Evolutionary conservation across 805 yeast genomes (phyloP).

Genomic region (Henningerozyma blattae): DNA sequence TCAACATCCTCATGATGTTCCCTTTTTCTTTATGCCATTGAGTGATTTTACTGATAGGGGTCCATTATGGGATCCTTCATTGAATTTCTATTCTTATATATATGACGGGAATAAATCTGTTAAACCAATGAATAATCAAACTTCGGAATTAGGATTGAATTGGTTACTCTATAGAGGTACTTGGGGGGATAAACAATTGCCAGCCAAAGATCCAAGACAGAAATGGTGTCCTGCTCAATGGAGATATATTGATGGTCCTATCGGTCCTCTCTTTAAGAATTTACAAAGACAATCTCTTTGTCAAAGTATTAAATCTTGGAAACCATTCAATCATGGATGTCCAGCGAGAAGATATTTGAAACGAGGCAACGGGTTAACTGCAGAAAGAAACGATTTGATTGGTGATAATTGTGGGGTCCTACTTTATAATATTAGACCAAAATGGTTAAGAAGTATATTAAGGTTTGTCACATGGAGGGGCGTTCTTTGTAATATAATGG

Average conservation of each 20-base stretch:
- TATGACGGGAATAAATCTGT: conserved; percentile 50
- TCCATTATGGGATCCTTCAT: conserved; percentile 85
- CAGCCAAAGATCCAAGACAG: conserved; percentile 65
- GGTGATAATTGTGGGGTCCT: conserved; percentile 64
- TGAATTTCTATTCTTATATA: conserved; percentile 63
- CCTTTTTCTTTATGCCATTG: conserved; percentile 62
- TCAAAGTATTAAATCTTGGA: conserved; percentile 82
- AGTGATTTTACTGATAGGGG: conserved; percentile 94
- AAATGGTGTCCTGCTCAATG: conserved; percentile 80
- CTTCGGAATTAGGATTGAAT: conserved; percentile 31
- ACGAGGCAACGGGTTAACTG: conserved; percentile 62
- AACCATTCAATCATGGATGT: conserved; percentile 81
- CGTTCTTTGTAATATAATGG: conserved; percentile 42
- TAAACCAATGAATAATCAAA: conserved; percentile 25
- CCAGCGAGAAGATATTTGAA: conserved; percentile 61
- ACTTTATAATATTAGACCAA: conserved; percentile 41
- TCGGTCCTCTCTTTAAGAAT: conserved; percentile 78
- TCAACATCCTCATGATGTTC: conserved; percentile 90
- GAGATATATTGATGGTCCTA: conserved; percentile 86
- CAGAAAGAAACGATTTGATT: conserved; percentile 62
- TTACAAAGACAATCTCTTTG: conserved; percentile 61
- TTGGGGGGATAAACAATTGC: conserved; percentile 81
- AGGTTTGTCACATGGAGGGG: conserved; percentile 52
- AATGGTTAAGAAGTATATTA: conserved; percentile 35
- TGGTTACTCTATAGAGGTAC: conserved; percentile 78